Conservation (phyloP, 805 yeast species). For the Candida adriatica region DNA sequence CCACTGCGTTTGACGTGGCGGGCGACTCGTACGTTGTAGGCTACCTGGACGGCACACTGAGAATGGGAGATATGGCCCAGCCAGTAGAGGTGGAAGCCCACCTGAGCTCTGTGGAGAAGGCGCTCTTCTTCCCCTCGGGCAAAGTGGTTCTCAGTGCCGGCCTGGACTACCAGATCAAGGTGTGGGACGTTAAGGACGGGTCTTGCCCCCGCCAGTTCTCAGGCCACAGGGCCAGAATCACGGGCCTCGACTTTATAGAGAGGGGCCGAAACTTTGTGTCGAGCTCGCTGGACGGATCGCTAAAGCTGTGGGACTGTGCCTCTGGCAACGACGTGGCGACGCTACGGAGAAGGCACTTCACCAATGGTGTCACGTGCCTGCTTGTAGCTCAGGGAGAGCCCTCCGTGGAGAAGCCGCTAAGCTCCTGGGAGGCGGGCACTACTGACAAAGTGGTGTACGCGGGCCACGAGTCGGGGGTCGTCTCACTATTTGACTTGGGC, state of each 20-base stretch:
- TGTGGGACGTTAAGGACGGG: constrained; percentile 52
- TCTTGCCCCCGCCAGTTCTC: constrained; percentile 41
- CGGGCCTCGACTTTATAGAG: constrained; percentile 47
- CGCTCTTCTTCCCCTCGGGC: constrained; percentile 56
- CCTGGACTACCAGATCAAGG: constrained; percentile 47
- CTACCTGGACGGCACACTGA: constrained; percentile 27
- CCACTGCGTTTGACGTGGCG: no score
- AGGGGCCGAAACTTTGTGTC: constrained; percentile 63
- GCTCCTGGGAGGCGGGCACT: constrained; percentile 43
- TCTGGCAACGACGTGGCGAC: constrained; percentile 38
- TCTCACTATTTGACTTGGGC: constrained; percentile 34
- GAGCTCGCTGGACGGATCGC: constrained; percentile 46
- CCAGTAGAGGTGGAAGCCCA: constrained; percentile 36
- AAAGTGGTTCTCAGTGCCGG: constrained; percentile 55
- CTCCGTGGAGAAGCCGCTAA: constrained; percentile 16
- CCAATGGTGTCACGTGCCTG: constrained; percentile 31
- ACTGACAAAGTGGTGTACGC: constrained; percentile 36
- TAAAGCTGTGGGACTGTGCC: constrained; percentile 67
- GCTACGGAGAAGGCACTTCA: constrained; percentile 29
- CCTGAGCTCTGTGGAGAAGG: constrained; percentile 34
- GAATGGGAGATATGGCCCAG: constrained; percentile 9
- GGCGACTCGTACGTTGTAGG: constrained; percentile 28
- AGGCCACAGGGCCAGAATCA: constrained; percentile 43
- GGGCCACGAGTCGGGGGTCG: constrained; percentile 34
- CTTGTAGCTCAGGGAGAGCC: constrained; percentile 1